Conservation (phyloP, 1,284 basidiomycete genomes). For the Ceratobasidium sp. region DNA sequence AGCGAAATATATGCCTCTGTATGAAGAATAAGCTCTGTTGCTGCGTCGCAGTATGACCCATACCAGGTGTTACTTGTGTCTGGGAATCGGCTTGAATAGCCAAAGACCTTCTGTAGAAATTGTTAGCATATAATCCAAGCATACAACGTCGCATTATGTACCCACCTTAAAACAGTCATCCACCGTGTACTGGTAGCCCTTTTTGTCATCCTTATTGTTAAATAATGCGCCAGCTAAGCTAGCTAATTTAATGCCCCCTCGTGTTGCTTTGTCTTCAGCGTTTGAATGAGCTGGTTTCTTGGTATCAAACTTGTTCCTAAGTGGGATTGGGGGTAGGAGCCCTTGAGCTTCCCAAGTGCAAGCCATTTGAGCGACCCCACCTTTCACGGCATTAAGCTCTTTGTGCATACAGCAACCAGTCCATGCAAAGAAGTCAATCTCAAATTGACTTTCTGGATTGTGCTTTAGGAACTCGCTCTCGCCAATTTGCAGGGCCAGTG, state of each 20-base stretch:
- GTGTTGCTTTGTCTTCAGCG: neutral
- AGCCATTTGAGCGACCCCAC: constrained; percentile 54
- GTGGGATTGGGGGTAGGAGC: constrained; percentile 49
- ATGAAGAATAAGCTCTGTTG: constrained; percentile 22
- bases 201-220: constrained; percentile 58
- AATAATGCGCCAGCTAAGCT: constrained; percentile 55
- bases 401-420: constrained; percentile 62
- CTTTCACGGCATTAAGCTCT: constrained; percentile 59
- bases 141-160: neutral
- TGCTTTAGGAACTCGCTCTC: neutral
- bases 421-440: constrained; percentile 50
- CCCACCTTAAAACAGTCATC: constrained; percentile 51
- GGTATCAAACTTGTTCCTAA: constrained; percentile 55
- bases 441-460: neutral
- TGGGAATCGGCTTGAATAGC: constrained; percentile 6
- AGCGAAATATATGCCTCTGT: neutral
- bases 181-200: constrained; percentile 54
- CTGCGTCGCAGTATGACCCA: constrained; percentile 31
- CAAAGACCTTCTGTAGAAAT: constrained; percentile 38
- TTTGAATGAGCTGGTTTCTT: neutral
- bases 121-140: neutral
- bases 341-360: constrained; percentile 51
- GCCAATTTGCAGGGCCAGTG: neutral
- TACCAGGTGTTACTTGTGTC: constrained; percentile 34
- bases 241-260: constrained; percentile 55